A percentile compares a stretch with the other conserved stretches of the same genome.
Conservation (phyloP, 225 moss, liverwort and hornwort species). For the Neckera pumila region DNA sequence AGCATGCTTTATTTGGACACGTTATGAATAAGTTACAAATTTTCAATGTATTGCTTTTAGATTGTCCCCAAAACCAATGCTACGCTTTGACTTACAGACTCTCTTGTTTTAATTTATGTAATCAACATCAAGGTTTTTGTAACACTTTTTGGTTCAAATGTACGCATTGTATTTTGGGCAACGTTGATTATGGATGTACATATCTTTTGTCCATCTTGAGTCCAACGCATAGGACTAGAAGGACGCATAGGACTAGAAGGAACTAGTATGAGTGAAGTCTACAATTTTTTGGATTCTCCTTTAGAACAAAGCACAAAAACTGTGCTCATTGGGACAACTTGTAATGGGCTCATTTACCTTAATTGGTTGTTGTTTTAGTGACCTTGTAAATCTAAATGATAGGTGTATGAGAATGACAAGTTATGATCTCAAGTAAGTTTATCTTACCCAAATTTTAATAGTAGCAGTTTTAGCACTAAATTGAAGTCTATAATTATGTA, state of each 20-base stretch:
- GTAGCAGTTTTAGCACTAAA: not conserved
- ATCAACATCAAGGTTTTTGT: too few species aligned
- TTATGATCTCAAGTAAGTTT: not conserved
- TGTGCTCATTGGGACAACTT: not conserved
- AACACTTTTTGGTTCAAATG: not conserved
- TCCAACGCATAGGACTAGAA: fast-evolving
- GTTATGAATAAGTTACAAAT: not conserved
- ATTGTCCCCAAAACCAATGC: not conserved
- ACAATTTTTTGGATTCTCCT: not conserved
- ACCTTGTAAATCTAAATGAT: not conserved
- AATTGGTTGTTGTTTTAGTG: not conserved
- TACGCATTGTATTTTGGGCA: fast-evolving
- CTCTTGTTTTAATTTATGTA: not conserved
- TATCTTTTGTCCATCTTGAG: not conserved
- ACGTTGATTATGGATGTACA: not conserved
- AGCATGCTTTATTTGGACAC: not conserved
- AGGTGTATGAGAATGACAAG: not conserved
- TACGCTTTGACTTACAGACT: not conserved
- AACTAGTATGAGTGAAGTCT: not conserved
- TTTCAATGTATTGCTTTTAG: not conserved
- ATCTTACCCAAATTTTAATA: not conserved
- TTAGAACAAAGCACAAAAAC: not conserved
- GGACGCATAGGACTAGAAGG: too few species aligned
- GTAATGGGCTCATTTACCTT: not conserved
- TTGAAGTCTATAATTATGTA: not conserved